Evolutionary conservation across 2,329 filamentous ascomycete genomes (phyloP), one percentile per base, ranked within the genome.

Genomic region (Fusarium sp.): DNA sequence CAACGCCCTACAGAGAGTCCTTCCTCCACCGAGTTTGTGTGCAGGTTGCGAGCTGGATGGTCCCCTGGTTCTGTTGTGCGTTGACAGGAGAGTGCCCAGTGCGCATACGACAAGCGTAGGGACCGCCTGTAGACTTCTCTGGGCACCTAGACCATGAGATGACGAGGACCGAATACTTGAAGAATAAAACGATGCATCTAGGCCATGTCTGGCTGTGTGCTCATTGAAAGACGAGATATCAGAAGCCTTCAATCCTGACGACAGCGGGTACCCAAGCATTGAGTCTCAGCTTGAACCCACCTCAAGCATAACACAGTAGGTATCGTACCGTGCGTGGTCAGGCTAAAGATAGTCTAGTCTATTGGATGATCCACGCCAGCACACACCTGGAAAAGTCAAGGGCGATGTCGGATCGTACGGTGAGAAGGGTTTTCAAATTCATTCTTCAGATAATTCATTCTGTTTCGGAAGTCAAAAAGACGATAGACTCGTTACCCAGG

Each of bases 61-160:
- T 69, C 73, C 76, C 76, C 72, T 74, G 72, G 71, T 63, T 74
- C 72, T 72, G 71, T 69, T 74, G 69, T 75, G 75, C 71, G 77
- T 74, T 74, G 75, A 76, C 71, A 78, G 63, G 70, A 75, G 65
- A 75, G 75, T 75, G 73, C 75, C 66, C 74, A 77, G 71, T 79
- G 78, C 78, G 72, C 76, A 66, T 72, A 70, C 69, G 72, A 75
- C 73, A 74, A 73, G 77, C 73, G 72, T 69, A 69, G 72, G 58
- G 51, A 45, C 38, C 28, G 38, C 32, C 15, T 30, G 32, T 55
- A n/a, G 50, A 44, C 57, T 65, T 61, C 56, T 66, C 58, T 67
- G 56, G 63, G 54, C 57, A 54, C 57, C 20, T 42, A n/a, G 42
- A 45, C 41, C 47, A 51, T 63, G 63, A 56, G 45, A 41, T 45